phyloP scores from a whole-genome alignment of 495 filamentous ascomycete species.

The Corynascus novoguineensis region DNA sequence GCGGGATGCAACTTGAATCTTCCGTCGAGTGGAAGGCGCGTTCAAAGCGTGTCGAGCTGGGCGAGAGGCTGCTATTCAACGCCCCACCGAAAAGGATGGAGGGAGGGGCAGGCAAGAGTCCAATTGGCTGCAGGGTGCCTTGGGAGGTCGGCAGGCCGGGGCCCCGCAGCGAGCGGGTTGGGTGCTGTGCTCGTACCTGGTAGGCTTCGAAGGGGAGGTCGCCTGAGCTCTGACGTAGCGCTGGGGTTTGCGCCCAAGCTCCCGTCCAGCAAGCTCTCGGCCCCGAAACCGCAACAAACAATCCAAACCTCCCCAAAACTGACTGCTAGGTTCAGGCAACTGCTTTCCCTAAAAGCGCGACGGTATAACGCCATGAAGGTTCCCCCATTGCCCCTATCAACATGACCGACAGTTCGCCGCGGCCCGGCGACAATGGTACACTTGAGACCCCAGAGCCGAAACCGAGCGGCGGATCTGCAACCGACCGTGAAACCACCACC shows the following conservation, averaged over 20 bases:
- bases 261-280: background rate
- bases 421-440: slow-evolving; percentile 30
- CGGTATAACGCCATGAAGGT: slow-evolving; percentile 26
- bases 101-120: slow-evolving; percentile 14
- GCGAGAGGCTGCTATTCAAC: no score
- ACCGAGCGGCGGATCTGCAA: slow-evolving; percentile 4
- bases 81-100: slow-evolving; percentile 18
- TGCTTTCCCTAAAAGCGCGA: background rate
- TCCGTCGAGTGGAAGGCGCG: slow-evolving; percentile 4
- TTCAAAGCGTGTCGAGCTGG: slow-evolving; percentile 10
- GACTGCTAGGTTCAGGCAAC: background rate
- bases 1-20: background rate
- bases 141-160: no score
- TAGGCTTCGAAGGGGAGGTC: background rate
- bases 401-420: slow-evolving; percentile 45
- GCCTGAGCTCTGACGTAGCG: slow-evolving; percentile 25
- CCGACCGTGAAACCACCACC: slow-evolving; percentile 11
- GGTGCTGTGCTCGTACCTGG: no score
- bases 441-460: slow-evolving; percentile 2
- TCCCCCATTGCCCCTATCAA: slow-evolving; percentile 22
- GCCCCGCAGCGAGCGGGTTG: slow-evolving; percentile 14
- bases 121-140: slow-evolving; percentile 26
- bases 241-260: slow-evolving; percentile 11
- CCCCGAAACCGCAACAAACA: slow-evolving; percentile 12
- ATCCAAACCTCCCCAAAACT: background rate